Conservation (phyloP, 805 yeast genomes). For the Jamesozyma rosinii region DNA sequence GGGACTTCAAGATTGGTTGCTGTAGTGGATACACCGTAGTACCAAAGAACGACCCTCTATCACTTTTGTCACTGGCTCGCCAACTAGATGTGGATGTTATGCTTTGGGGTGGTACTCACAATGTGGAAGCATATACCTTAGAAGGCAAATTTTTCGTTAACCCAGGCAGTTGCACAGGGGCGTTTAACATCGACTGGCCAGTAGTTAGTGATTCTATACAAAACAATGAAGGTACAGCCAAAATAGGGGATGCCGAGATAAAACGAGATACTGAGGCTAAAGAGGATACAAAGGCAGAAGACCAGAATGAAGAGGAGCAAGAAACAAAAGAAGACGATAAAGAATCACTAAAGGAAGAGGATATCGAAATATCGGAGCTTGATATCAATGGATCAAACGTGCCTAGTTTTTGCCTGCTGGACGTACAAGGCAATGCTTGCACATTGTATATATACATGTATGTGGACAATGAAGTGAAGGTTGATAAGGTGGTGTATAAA, state of each 20-base stretch:
- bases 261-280: slow-evolving; percentile 1
- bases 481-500: slow-evolving; percentile 71
- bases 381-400: slow-evolving; percentile 33
- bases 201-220: slow-evolving; percentile 21
- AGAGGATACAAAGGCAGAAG: slow-evolving; percentile 2
- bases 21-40: slow-evolving; percentile 76
- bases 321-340: slow-evolving; percentile 2
- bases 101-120: slow-evolving; percentile 88
- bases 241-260: background rate
- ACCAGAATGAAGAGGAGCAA: background rate
- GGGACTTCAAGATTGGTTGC: slow-evolving; percentile 69
- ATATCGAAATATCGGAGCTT: slow-evolving; percentile 15
- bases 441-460: slow-evolving; percentile 79
- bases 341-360: slow-evolving; percentile 12
- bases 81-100: slow-evolving; percentile 86
- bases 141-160: slow-evolving; percentile 91
- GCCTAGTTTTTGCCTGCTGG: slow-evolving; percentile 85
- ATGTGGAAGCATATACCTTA: slow-evolving; percentile 84
- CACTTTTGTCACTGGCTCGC: slow-evolving; percentile 72
- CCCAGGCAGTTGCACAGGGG: slow-evolving; percentile 97
- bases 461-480: slow-evolving; percentile 75
- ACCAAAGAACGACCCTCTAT: slow-evolving; percentile 81
- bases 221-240: background rate
- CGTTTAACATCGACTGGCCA: slow-evolving; percentile 59
- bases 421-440: slow-evolving; percentile 70